These are phyloP conservation scores for Chlamydomonas sp. DNA, from an alignment of 139 green algal species.

Conservation along the genomic window DNA sequence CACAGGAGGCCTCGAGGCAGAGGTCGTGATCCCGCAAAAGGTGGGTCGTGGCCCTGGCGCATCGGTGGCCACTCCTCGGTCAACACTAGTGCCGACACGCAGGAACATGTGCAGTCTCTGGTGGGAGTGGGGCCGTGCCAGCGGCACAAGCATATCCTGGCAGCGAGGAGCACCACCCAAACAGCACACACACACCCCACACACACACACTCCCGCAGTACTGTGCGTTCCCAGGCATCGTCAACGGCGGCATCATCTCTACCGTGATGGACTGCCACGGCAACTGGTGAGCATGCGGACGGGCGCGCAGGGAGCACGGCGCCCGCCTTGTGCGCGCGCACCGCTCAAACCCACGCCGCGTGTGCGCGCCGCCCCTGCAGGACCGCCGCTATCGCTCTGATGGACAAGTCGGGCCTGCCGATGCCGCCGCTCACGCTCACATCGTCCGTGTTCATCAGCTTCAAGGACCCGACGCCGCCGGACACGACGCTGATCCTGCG, in stretches of 20 bases:
- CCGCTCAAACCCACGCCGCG: no score
- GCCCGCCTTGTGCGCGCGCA: no score
- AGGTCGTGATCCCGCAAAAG: conserved; percentile 20
- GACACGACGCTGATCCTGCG: conserved; percentile 50
- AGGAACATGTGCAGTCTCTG: no score
- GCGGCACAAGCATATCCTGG: no score
- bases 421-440: conserved; percentile 77
- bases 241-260: conserved; percentile 71
- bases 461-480: conserved; percentile 59
- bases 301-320: no score
- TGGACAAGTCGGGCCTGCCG: conserved; percentile 65
- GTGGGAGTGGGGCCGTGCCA: background rate
- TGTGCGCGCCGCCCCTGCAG: conserved; percentile 17
- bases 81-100: no score
- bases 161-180: no score
- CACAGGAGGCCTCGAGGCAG: conserved; percentile 53
- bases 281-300: conserved; percentile 22
- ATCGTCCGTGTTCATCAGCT: conserved; percentile 54
- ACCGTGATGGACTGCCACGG: conserved; percentile 75
- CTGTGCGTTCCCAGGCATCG: conserved; percentile 66
- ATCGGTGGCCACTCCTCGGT: no score
- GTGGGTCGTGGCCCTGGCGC: background rate
- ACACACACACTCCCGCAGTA: conserved; percentile 38
- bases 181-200: no score
- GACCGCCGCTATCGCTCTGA: conserved; percentile 71